These are phyloP conservation scores for Patellifolia procumbens DNA, from an alignment of 179 eudicot genomes.

Conservation along the genomic window DNA sequence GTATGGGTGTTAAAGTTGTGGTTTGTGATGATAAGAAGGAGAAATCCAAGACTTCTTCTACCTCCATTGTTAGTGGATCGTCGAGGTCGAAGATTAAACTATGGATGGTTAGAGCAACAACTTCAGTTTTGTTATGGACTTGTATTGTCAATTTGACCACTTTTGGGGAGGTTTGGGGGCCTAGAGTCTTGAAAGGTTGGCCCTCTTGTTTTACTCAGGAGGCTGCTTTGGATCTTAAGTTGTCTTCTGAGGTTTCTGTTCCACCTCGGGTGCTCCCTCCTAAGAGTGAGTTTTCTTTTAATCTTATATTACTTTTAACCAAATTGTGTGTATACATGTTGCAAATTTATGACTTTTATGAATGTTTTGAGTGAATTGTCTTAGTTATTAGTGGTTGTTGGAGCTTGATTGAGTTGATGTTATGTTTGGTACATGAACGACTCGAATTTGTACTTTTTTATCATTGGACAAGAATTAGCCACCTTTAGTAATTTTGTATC, in stretches of 20 bases:
- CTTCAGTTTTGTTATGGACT: constrained; percentile 79
- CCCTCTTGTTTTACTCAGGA: constrained; percentile 70
- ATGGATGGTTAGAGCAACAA: constrained; percentile 84
- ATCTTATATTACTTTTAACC: background rate
- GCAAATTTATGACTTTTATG: constrained; percentile 4
- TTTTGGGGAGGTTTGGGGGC: constrained; percentile 81
- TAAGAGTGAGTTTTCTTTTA: constrained; percentile 56
- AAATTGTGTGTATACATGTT: constrained; percentile 23
- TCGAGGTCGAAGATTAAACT: constrained; percentile 68
- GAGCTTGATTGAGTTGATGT: constrained; percentile 16
- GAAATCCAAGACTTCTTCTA: constrained; percentile 38
- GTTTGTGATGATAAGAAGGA: constrained; percentile 50
- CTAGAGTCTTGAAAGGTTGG: constrained; percentile 84
- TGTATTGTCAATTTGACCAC: constrained; percentile 80
- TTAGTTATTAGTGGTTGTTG: constrained; percentile 21
- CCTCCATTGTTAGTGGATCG: constrained; percentile 17
- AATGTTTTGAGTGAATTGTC: constrained; percentile 3
- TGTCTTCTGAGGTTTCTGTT: constrained; percentile 35
- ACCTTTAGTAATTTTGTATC: constrained; percentile 12
- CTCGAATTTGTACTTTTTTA: constrained; percentile 12
- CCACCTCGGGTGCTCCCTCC: constrained; percentile 62
- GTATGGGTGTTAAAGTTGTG: constrained; percentile 37
- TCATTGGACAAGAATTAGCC: constrained; percentile 8
- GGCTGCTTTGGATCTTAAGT: constrained; percentile 47
- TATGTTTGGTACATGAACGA: background rate